Evolutionary conservation across 2,329 filamentous ascomycete genomes (phyloP).

Genomic region (Aspergillus carbonarius): DNA sequence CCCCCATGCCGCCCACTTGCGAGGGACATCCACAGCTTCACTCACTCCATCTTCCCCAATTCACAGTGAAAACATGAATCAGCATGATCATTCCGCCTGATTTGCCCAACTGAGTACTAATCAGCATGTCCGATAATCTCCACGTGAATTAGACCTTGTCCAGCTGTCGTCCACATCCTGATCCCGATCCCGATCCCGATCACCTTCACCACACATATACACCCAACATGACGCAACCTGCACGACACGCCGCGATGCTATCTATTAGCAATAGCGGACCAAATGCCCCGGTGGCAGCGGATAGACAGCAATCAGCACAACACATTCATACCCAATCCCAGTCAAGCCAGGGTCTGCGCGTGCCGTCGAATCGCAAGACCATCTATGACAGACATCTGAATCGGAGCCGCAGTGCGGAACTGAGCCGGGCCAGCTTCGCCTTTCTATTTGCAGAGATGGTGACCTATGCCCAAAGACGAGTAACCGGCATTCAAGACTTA

Average conservation of each 20-base stretch:
- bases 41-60: background rate
- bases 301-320: slow-evolving; percentile 29
- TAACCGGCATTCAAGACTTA: slow-evolving; percentile 89
- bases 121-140: background rate
- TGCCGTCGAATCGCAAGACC: slow-evolving; percentile 90
- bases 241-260: slow-evolving; percentile 33
- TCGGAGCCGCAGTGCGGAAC: slow-evolving; percentile 80
- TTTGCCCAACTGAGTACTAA: background rate
- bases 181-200: background rate
- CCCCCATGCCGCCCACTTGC: background rate
- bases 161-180: background rate
- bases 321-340: slow-evolving; percentile 52
- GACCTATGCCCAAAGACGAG: slow-evolving; percentile 83
- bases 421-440: slow-evolving; percentile 90
- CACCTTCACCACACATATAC: background rate
- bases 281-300: slow-evolving; percentile 17
- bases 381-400: slow-evolving; percentile 97
- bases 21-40: background rate
- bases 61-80: background rate
- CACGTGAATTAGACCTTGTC: background rate
- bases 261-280: slow-evolving; percentile 31
- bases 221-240: slow-evolving; percentile 29
- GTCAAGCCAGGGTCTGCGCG: slow-evolving; percentile 64
- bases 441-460: slow-evolving; percentile 98
- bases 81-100: background rate